Evolutionary conservation across 495 filamentous ascomycete species (phyloP).

Genomic region (Podospora bellae-mahoneyi): DNA sequence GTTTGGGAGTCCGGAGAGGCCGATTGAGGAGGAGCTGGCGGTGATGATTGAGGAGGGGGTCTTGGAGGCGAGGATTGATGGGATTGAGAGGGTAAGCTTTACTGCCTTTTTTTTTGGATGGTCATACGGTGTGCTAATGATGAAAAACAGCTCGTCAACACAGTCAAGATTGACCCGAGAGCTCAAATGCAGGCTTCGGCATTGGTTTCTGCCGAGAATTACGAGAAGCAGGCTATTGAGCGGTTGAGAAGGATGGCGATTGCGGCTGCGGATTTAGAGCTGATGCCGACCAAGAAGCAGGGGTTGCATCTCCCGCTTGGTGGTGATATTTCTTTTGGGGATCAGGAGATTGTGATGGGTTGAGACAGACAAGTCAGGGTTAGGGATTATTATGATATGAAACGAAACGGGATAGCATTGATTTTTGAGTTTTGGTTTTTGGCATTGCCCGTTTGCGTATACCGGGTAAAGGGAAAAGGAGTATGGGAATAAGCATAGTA

Average conservation of each 20-base stretch:
- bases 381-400: background rate
- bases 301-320: background rate
- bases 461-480: background rate
- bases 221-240: conserved; percentile 69
- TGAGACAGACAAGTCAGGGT: conserved; percentile 11
- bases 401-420: background rate
- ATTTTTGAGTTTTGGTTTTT: background rate
- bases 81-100: conserved; percentile 63
- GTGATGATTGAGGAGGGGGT: conserved; percentile 67
- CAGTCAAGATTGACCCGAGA: conserved; percentile 62
- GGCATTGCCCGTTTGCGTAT: background rate
- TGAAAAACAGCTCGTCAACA: conserved; percentile 57
- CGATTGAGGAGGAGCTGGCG: conserved; percentile 72
- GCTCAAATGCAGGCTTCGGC: conserved; percentile 63
- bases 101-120: background rate
- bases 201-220: conserved; percentile 63
- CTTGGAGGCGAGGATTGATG: conserved; percentile 79
- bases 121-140: background rate
- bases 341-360: conserved; percentile 1
- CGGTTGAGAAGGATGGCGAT: conserved; percentile 73
- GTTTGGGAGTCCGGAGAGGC: conserved; percentile 54
- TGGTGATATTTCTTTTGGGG: background rate
- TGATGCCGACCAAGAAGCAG: conserved; percentile 43
- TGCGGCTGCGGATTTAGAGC: conserved; percentile 68
- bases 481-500: background rate